A percentile compares a stretch with the other conserved stretches of the same genome.
Evolutionary conservation across 2,329 filamentous ascomycete genomes (phyloP).

Genomic region (Dactylellina haptotyla): DNA sequence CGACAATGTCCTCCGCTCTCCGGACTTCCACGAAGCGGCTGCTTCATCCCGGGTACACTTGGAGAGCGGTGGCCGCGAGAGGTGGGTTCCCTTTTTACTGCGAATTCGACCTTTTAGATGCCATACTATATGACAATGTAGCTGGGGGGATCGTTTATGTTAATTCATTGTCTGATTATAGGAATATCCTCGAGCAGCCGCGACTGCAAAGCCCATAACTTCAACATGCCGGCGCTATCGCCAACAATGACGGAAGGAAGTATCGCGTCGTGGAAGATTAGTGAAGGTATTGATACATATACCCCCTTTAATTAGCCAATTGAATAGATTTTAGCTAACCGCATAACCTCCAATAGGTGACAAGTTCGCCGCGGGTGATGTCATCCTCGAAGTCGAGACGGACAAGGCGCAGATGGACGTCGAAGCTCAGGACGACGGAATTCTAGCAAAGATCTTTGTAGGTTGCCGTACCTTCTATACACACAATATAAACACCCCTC

Average conservation of each 20-base stretch:
- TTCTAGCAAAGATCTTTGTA: slow-evolving; percentile 82
- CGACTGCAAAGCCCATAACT: slow-evolving; percentile 76
- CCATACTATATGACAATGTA: too few relatives aligned
- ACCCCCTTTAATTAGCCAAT: not conserved
- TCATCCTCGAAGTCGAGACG: slow-evolving; percentile 90
- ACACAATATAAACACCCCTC: slow-evolving; percentile 3
- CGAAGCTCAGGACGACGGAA: slow-evolving; percentile 88
- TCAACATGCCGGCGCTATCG: slow-evolving; percentile 89
- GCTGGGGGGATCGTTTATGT: too few relatives aligned
- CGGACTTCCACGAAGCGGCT: slow-evolving; percentile 34
- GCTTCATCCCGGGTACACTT: slow-evolving; percentile 27
- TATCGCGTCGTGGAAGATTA: slow-evolving; percentile 84
- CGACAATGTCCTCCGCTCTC: slow-evolving; percentile 51
- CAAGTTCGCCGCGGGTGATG: slow-evolving; percentile 81
- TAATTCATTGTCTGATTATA: too few relatives aligned
- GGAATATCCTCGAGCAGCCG: slow-evolving; percentile 34
- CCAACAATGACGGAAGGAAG: slow-evolving; percentile 95
- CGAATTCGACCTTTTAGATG: not conserved
- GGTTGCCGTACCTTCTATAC: slow-evolving; percentile 16
- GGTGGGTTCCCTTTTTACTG: not conserved
- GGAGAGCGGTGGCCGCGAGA: slow-evolving; percentile 35
- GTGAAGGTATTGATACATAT: slow-evolving; percentile 69
- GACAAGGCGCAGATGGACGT: slow-evolving; percentile 96
- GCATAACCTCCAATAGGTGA: too few relatives aligned
- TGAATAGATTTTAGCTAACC: not conserved